Conservation (phyloP, 345 rosid species). For the Nasturtium officinale region DNA sequence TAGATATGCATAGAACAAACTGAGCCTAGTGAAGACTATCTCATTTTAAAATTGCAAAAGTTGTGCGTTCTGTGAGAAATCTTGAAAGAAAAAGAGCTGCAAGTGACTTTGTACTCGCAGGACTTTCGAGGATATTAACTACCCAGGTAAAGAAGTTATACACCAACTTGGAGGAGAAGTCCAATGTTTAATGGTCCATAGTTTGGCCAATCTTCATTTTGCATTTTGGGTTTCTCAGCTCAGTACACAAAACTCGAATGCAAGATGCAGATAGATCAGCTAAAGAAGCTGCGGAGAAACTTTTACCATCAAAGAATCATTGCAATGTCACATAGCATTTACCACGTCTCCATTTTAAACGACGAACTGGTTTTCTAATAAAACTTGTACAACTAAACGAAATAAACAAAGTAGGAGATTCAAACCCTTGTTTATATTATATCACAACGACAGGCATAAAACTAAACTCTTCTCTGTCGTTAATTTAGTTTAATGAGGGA, state of each 20-base stretch:
- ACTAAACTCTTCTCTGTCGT: conserved; percentile 9
- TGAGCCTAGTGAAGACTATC: too few species aligned
- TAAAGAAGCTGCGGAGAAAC: not conserved
- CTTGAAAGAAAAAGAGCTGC: too few species aligned
- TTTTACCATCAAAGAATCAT: not conserved
- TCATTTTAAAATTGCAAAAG: too few species aligned
- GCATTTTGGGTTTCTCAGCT: not conserved
- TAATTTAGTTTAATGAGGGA: conserved; percentile 16
- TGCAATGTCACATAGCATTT: too few species aligned
- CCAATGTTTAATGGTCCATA: too few species aligned
- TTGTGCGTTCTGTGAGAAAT: not conserved
- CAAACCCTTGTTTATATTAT: not conserved
- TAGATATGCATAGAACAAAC: too few species aligned
- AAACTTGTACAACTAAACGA: not conserved
- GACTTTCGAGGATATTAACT: too few species aligned
- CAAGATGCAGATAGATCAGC: not conserved
- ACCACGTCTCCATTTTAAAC: not conserved
- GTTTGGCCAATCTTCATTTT: not conserved
- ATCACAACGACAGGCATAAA: not conserved
- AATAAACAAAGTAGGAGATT: not conserved
- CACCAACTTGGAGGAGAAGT: too few species aligned
- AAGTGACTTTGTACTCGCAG: too few species aligned
- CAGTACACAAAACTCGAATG: not conserved
- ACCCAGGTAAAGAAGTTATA: too few species aligned
- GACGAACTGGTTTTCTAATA: not conserved